phyloP scores from a whole-genome alignment of 2,329 filamentous ascomycete genomes.

The Lecanosticta acicola region DNA sequence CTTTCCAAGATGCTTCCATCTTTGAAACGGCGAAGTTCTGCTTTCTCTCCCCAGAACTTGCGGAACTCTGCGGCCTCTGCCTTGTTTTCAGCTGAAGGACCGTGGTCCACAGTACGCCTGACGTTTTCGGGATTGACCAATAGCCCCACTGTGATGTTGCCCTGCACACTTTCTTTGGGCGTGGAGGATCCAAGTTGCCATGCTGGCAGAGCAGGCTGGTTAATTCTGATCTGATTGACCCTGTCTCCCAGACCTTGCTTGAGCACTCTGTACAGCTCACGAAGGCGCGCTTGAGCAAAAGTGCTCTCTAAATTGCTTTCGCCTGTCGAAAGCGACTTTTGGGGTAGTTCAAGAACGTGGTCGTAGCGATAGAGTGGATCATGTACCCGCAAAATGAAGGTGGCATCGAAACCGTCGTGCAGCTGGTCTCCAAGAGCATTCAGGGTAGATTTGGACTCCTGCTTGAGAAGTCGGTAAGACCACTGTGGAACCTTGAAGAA shows the following conservation, averaged over 20 bases:
- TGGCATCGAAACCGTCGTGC: slow-evolving; percentile 74
- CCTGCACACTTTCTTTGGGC: slow-evolving; percentile 21
- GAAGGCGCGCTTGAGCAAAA: background rate
- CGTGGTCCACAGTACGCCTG: slow-evolving; percentile 75
- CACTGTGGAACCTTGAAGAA: slow-evolving; percentile 85
- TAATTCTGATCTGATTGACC: slow-evolving; percentile 57
- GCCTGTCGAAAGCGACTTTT: slow-evolving; percentile 5
- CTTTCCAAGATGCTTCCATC: slow-evolving; percentile 92
- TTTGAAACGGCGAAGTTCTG: slow-evolving; percentile 89
- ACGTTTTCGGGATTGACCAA: slow-evolving; percentile 68
- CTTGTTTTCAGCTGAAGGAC: slow-evolving; percentile 79
- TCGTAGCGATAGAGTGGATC: slow-evolving; percentile 52
- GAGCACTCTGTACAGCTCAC: slow-evolving; percentile 59
- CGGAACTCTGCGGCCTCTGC: slow-evolving; percentile 75
- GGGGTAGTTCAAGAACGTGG: slow-evolving; percentile 39
- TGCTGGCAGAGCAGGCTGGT: slow-evolving; percentile 9
- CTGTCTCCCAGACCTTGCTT: slow-evolving; percentile 70
- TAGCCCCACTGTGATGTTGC: slow-evolving; percentile 58
- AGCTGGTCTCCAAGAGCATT: slow-evolving; percentile 67
- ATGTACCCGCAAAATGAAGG: slow-evolving; percentile 65
- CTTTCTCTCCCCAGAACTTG: slow-evolving; percentile 89
- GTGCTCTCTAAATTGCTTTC: slow-evolving; percentile 14
- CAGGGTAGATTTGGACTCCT: slow-evolving; percentile 69
- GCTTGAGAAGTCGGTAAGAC: slow-evolving; percentile 69
- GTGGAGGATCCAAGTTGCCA: slow-evolving; percentile 36